Conservation (phyloP, 148 eudicot genomes). For the Nepenthes gracilis region DNA sequence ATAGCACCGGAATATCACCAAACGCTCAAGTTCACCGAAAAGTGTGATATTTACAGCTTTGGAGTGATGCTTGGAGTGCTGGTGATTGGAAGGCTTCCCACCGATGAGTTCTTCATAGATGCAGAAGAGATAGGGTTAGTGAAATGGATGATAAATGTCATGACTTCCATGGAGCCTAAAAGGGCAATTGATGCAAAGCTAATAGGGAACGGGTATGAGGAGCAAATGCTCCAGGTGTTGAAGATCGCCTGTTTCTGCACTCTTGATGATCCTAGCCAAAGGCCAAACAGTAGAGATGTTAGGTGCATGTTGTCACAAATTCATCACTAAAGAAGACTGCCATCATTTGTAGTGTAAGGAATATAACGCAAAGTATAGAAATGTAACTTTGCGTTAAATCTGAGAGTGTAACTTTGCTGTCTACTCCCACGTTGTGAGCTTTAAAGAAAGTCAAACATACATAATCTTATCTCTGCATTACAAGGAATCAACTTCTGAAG, state of each 20-base stretch:
- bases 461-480: too few species aligned
- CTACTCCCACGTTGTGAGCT: too few species aligned
- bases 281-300: slow-evolving; percentile 87
- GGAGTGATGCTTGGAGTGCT: slow-evolving; percentile 67
- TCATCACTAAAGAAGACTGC: slow-evolving; percentile 16
- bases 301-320: slow-evolving; percentile 73
- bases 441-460: too few species aligned
- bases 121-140: slow-evolving; percentile 63
- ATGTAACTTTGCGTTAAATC: too few species aligned
- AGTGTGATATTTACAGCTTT: slow-evolving; percentile 79
- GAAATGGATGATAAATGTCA: slow-evolving; percentile 69
- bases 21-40: slow-evolving; percentile 77
- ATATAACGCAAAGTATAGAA: background rate
- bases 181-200: slow-evolving; percentile 56
- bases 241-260: slow-evolving; percentile 91
- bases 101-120: slow-evolving; percentile 51
- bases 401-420: too few species aligned
- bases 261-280: slow-evolving; percentile 65
- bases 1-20: slow-evolving; percentile 89
- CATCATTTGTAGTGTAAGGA: background rate
- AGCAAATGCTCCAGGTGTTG: slow-evolving; percentile 81
- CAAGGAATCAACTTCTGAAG: too few species aligned
- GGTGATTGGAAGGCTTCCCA: slow-evolving; percentile 73
- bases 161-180: slow-evolving; percentile 58
- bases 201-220: slow-evolving; percentile 66